Base-by-base conservation (phyloP, 177 flowering plant genomes). In the Telopea speciosissima region DNA sequence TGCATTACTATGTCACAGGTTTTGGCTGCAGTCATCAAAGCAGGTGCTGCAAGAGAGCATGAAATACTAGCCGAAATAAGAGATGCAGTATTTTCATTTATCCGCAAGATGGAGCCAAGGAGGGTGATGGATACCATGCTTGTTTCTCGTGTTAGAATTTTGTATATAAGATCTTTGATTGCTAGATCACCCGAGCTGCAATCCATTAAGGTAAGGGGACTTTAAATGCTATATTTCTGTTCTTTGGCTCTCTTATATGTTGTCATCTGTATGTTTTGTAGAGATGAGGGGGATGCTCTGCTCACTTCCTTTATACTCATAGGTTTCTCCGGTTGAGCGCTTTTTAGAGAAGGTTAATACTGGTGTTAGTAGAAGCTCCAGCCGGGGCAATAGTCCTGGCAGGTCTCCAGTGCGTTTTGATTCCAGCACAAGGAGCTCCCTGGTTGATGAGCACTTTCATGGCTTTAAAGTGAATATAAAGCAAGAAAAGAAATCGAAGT, bases 101-200 rank as follows among this genome's bases (percentile, higher is more conserved):
- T 96, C 67, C 92, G 90, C 44, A 96, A 90, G 80, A 93, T 93
- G 93, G 99, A 96, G 83, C 95, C 97, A 0, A 87, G 70, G 75
- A 86, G 94, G 72, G 99, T 96, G 36, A 93, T 96, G 98, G 99
- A 96, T 76, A 93, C 97, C 56, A 93, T 96, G 99, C 98, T 96
- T 75, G 93, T 96, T 71, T 95, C 99, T 26, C 99, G 99, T 72
- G 99, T 95, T 67, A 86, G 99, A 76, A 95, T 95, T 75, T 71
- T 95, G 76, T 95, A 95, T 74, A 91, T 95, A 74, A 84, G 99
- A 76, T 95, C 99, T 25, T 75, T 95, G 81, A 90, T 93, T 75
- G 91, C 99, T 62, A 86, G 96, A 78, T 93, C 99, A 42, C 96
- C 99, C 0, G 99, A 95, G 85, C 83, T 95, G 65, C 98, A 93